Evolutionary conservation across 768 basidiomycete species (phyloP), one percentile per base, ranked within the genome.

Genomic region (Serendipita sp.): DNA sequence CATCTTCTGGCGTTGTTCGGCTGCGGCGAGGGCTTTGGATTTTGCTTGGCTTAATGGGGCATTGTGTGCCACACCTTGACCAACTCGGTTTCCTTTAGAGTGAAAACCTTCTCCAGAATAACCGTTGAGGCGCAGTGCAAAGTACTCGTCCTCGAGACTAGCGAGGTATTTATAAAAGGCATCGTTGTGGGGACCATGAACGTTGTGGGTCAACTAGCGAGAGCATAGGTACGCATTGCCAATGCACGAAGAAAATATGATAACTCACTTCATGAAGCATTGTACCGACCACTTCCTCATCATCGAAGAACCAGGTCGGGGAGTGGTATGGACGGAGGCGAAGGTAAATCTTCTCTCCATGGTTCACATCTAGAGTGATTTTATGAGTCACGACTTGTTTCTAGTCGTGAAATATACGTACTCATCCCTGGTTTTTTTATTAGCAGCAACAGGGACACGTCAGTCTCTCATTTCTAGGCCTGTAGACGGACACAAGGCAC

Each of bases 31-130:
- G 11, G 87, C 91, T 65, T 83, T 86, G 48, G 74, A 70, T 15
- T 82, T 79, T 4, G 85, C 88, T 31, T 85, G 65, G 69, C 86
- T 80, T 11, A 79, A 80, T 1, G 88, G 82, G 0, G 87, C 70
- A 70, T 88, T 77, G 68, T 87, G 88, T 1, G 85, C 84, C 18
- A 85, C 74, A 36, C 82, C 80, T 3, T 69, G 69, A n/a, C 91
- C 90, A 0, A 97, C 71, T 29, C 84, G 75, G 11, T 76, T 76
- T 0, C 94, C 94, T n/a, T 78, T 75, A 29, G 85, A 78, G 72
- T 83, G 83, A 79, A 96, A 97, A 2, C 93, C 94, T 73, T 96
- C 93, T 13, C 94, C 92, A 3, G 85, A 77, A 72, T 93, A 97
- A 0, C 93, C 94, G 13, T 83, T 84, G 18, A 83, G 78, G 68